Base-by-base conservation (phyloP, 495 filamentous ascomycete genomes). In the Penicillium simplicissimum region DNA sequence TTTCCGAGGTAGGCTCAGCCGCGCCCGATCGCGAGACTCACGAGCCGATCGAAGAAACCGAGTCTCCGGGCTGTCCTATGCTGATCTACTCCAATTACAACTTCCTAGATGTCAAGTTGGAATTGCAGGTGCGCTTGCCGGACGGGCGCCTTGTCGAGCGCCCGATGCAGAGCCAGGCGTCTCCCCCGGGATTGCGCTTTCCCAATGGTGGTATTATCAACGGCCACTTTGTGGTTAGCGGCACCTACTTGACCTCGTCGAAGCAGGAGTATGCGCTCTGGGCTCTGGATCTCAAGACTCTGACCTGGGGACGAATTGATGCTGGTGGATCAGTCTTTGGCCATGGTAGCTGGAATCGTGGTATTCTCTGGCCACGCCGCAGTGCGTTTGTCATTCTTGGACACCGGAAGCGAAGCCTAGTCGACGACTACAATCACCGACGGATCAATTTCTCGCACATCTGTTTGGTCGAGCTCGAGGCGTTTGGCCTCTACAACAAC, bases 81-180 rank as follows among this genome's bases (percentile, higher is more conserved):
- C 82, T 98, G 55, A 96, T 98, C 34, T 98, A 98, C 72, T 98
- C 95, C 42, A 98, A 98, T 69, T 98, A 98, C 72, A 98, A 98
- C 73, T 98, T 98, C 71, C 72, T 98, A 38, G 93, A 98, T 62
- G 95, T 98, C 61, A 98, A 97, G 68, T 75, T 98, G 21, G 95
- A 98, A 71, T 80, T 98, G 34, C 96, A 98, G 68, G 84, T 98
- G 47, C 86, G 95, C 55, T 71, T 87, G 14, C 85, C 90, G 31
- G 94, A 98, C 73, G 95, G 96, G 48, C 88, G 87, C 9, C 76
- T 98, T 62, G 82, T 85, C 4, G 95, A 98, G 69, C 93, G 91
- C 66, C 82, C 90, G 11, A 97, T 98, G 94, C 86, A 87, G 49
- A 91, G 91, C 23, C 83, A 85, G 31, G 91, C 90, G 34, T 94